Percentiles rank a stretch among this genome's conserved stretches.
Evolutionary conservation across 805 yeast genomes (phyloP).

Genomic region (Starmera dryadoides): DNA sequence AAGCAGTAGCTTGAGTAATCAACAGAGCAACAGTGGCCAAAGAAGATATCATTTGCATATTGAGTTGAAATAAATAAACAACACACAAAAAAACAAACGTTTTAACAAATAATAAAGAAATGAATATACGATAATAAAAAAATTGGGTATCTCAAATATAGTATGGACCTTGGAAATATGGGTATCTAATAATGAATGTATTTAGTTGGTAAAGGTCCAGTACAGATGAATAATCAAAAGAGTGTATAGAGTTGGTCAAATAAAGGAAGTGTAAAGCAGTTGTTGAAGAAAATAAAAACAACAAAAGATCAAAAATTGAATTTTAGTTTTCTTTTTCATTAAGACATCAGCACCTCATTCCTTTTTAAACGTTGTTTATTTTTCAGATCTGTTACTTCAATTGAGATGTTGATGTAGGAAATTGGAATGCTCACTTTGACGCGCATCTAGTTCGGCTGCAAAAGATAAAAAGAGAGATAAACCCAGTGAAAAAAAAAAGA

Average conservation of each 20-base stretch:
- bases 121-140: not conserved
- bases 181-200: not conserved
- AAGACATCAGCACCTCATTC: not conserved
- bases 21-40: not conserved
- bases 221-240: not conserved
- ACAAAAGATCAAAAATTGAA: not conserved
- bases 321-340: no score
- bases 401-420: not conserved
- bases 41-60: not conserved
- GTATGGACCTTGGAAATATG: not conserved
- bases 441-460: no score
- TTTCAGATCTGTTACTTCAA: no score
- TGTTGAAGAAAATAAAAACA: not conserved
- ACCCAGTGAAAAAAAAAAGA: not conserved
- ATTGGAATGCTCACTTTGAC: not conserved
- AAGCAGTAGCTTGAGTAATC: not conserved
- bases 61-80: no score
- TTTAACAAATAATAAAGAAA: not conserved
- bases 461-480: no score
- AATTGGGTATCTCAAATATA: not conserved
- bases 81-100: not conserved
- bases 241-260: not conserved
- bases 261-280: not conserved
- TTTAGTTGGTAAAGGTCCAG: not conserved
- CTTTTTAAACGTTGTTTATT: no score